Conservation (phyloP, 257 asterid genomes). For the Gentiana macrophylla region DNA sequence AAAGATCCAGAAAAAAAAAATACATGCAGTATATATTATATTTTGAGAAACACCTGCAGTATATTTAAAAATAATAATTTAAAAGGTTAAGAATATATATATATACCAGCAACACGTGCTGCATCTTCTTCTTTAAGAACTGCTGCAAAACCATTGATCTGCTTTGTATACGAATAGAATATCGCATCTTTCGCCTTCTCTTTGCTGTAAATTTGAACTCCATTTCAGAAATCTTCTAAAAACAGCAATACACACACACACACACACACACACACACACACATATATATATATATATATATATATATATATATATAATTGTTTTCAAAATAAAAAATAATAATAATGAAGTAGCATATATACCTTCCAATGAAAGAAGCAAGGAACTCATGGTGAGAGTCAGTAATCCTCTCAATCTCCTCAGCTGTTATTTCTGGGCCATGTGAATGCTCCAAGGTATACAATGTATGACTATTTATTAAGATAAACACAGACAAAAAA, state of each 20-base stretch:
- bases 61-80: no score
- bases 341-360: neutral
- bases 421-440: conserved; percentile 31
- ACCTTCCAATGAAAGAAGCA: conserved; percentile 59
- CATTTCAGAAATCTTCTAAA: no score
- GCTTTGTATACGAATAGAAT: conserved; percentile 47
- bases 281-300: neutral
- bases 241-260: no score
- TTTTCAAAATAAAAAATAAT: no score
- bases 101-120: conserved; percentile 36
- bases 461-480: conserved; percentile 50
- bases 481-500: neutral
- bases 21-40: no score
- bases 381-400: conserved; percentile 50
- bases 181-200: conserved; percentile 52
- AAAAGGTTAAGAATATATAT: neutral
- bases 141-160: conserved; percentile 78
- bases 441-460: conserved; percentile 77
- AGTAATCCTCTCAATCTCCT: conserved; percentile 31
- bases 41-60: no score
- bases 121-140: conserved; percentile 63
- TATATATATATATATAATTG: no score
- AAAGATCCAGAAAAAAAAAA: no score
- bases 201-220: conserved; percentile 18
- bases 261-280: no score